Evolutionary conservation across 2,329 filamentous ascomycete species (phyloP), one percentile per base, ranked within the genome.

Genomic region (Phialophora chinensis): DNA sequence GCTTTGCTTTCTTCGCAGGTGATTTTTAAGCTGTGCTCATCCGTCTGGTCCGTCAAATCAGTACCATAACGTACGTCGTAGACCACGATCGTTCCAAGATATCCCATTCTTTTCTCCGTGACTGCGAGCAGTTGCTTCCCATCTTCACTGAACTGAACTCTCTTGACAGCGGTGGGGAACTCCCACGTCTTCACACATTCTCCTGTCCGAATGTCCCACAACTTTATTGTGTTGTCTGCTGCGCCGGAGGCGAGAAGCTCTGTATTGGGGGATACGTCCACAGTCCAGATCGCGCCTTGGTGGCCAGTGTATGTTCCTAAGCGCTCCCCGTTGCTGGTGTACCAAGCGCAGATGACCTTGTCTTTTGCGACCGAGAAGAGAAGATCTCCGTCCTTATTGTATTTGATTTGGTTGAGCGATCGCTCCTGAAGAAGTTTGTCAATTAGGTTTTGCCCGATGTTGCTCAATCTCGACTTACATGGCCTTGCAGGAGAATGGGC

Each of bases 31-130:
- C 82, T 85, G 76, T 90, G 91, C 83, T 97, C 93, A 75, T 93
- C 88, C 73, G 84, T 88, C 85, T 99, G 95, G 79, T 92, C 88
- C 70, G 90, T 92, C 63, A 82, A 71, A 71, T 93, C 84, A 71
- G 91, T 86, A 77, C 96, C 93, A 72, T 89, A 87, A 79, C 88
- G 89, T 85, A 99, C 91, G 79, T 97, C 91, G 77, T 96, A 87
- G 71, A 98, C 93, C 69, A 94, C 90, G 76, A 99, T 97, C 73
- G 93, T 96, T 77, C 92, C 92, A 72, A 98, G 86, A 82, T 92
- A 94, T 73, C 95, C 95, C 88, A 96, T 97, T 76, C 95, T 92
- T 90, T 97, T 97, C 85, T 99, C 95, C 62, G 95, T 99, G 71
- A 99, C 93, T 71, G 92, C 94, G 72, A 99, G 85, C 75, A 99